Evolutionary conservation across 805 yeast genomes (phyloP).

Genomic region (Candida pseudofarinosa): DNA sequence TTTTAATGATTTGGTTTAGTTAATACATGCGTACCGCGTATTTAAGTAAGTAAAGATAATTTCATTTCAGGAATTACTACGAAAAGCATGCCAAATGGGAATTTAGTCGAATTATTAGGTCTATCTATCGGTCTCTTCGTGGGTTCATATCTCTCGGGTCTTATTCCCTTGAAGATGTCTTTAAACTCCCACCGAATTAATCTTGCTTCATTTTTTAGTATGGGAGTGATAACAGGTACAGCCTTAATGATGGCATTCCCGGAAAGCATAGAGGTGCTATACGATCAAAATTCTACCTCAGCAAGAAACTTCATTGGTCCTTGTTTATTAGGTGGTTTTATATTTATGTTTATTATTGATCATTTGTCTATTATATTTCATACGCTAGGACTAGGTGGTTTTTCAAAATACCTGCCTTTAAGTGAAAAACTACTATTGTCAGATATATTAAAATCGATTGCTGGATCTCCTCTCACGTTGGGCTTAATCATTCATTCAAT

Average conservation of each 20-base stretch:
- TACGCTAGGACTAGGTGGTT: background rate
- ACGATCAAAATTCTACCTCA: constrained; percentile 14
- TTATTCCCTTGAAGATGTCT: constrained; percentile 12
- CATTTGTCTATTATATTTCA: constrained; percentile 15
- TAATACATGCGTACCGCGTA: background rate
- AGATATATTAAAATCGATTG: constrained; percentile 19
- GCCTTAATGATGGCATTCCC: constrained; percentile 59
- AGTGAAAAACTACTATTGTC: background rate
- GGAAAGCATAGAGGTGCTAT: constrained; percentile 54
- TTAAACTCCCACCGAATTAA: constrained; percentile 17
- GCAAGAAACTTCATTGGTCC: constrained; percentile 38
- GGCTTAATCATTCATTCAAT: constrained; percentile 65
- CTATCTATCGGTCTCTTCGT: constrained; percentile 15
- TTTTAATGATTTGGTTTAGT: background rate
- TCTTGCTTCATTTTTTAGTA: constrained; percentile 47
- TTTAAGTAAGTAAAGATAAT: background rate
- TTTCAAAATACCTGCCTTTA: background rate
- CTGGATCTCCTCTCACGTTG: constrained; percentile 47
- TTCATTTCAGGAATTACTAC: background rate
- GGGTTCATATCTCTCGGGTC: constrained; percentile 17
- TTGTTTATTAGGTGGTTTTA: constrained; percentile 50
- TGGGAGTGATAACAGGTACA: constrained; percentile 60
- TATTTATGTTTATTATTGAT: constrained; percentile 50
- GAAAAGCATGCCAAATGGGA: constrained; percentile 1
- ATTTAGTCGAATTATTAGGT: background rate